phyloP scores from a whole-genome alignment of 2,329 filamentous ascomycete species.

The Harringtonia aguacate region DNA sequence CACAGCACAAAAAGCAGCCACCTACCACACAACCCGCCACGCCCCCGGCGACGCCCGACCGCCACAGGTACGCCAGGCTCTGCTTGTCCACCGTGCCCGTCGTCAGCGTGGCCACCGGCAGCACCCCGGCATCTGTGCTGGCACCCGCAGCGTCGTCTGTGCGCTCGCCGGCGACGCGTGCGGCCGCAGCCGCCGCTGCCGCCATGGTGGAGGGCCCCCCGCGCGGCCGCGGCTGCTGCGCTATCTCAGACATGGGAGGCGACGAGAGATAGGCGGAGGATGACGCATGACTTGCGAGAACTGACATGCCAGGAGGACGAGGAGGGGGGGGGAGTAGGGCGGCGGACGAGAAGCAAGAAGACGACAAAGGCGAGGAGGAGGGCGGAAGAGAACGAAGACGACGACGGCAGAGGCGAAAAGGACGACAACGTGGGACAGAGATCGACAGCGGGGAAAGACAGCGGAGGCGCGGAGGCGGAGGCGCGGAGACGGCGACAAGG shows the following conservation, averaged over 20 bases:
- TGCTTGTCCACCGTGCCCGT: slow-evolving; percentile 52
- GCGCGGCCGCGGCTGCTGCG: slow-evolving; percentile 27
- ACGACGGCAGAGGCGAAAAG: not conserved
- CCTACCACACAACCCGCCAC: slow-evolving; percentile 84
- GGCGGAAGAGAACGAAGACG: not conserved
- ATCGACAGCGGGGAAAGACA: no score
- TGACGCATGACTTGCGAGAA: slow-evolving; percentile 38
- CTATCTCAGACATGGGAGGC: slow-evolving; percentile 40
- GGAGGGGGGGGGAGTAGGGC: not conserved
- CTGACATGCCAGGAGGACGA: not conserved
- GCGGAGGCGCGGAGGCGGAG: no score
- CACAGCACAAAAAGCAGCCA: no score
- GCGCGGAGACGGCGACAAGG: no score
- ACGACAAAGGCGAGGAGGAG: not conserved
- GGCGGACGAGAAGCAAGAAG: no score
- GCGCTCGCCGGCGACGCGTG: not conserved
- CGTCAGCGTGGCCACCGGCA: slow-evolving; percentile 32
- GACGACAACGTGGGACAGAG: no score
- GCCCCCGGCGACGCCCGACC: slow-evolving; percentile 78
- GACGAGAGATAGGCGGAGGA: slow-evolving; percentile 1
- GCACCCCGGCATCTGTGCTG: slow-evolving; percentile 28
- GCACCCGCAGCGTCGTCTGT: not conserved
- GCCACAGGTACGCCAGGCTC: slow-evolving; percentile 73
- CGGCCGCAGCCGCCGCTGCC: not conserved
- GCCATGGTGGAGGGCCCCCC: slow-evolving; percentile 14